Evolutionary conservation across 2,329 filamentous ascomycete species (phyloP).

Genomic region (Phialocephala sp.): DNA sequence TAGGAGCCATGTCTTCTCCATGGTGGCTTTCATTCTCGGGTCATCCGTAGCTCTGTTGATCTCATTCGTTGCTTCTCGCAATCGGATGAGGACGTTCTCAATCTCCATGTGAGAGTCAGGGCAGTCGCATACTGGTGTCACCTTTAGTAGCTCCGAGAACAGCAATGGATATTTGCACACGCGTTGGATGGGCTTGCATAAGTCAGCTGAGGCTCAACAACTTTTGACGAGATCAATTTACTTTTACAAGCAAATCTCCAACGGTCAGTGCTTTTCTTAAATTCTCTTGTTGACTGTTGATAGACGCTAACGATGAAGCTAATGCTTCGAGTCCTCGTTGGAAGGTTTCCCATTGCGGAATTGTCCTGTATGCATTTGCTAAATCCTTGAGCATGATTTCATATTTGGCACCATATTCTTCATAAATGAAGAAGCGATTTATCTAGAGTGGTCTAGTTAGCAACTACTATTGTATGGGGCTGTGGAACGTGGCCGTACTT

Average conservation of each 20-base stretch:
- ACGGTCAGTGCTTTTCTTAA: conserved; percentile 80
- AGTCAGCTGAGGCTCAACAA: conserved; percentile 17
- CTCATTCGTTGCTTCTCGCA: conserved; percentile 76
- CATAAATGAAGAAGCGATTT: conserved; percentile 82
- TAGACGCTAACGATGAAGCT: conserved; percentile 74
- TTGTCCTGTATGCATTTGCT: conserved; percentile 67
- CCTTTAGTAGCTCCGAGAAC: conserved; percentile 81
- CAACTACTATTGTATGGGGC: conserved; percentile 10
- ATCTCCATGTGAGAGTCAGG: conserved; percentile 82
- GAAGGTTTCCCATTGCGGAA: conserved; percentile 78
- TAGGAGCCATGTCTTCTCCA: conserved; percentile 84
- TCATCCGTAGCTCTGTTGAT: conserved; percentile 89
- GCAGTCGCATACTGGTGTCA: conserved; percentile 84
- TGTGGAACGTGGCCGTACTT: conserved; percentile 48
- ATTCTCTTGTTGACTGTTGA: conserved; percentile 66
- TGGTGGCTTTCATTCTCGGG: conserved; percentile 66
- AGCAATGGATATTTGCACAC: conserved; percentile 90
- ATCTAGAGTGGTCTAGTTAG: conserved; percentile 59
- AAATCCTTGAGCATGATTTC: conserved; percentile 84
- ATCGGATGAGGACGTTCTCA: conserved; percentile 70
- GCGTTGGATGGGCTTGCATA: conserved; percentile 80
- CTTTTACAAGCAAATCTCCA: conserved; percentile 89
- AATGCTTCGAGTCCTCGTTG: conserved; percentile 86
- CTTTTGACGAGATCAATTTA: conserved; percentile 41
- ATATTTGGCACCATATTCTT: conserved; percentile 91